Evolutionary conservation across 768 basidiomycete species (phyloP), one percentile per base, ranked within the genome.

Genomic region (Phanerodontia chrysosporium): DNA sequence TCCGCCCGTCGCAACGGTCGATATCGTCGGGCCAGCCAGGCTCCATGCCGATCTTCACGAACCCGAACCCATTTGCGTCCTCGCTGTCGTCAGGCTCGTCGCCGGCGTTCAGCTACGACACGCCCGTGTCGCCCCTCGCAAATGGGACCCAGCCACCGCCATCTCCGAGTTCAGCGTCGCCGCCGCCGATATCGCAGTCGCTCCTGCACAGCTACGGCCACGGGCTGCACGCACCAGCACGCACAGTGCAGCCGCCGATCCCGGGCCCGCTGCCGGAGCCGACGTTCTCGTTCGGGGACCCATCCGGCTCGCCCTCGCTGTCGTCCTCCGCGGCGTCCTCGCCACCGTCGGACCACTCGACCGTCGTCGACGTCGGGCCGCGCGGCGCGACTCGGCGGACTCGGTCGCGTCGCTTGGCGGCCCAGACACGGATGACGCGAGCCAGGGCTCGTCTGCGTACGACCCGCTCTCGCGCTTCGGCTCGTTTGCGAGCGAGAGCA

Each of bases 231-330:
- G 45, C 61, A 22, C 63, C 69, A 9, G 45, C 65, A 35, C 65
- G 69, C 25, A 35, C 60, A 3, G 49, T 62, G 6, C 44, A 51
- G 16, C 53, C 64, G 44, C 62, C 66, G 44, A 48, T 65, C 36
- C 65, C 66, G 14, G 70, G 70, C 14, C 70, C 69, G 25, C 62
- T 70, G 22, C 70, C 70, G 29, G 61, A 65, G 25, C 64, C 66
- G 36, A 55, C 59, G 62, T 71, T 62, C 61, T 66, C 64, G 45
- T 71, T 71, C 61, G 70, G 68, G 7, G 53, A 62, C 42, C 56
- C 67, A n/a, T 62, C 65, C 39, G 18, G 51, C 18, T 51, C 62
- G 14, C 28, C 58, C 5, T n/a, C 36, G 49, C 7, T 32, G 3
- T n/a, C 57, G 9, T 25, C 32, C 6, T 45, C 48, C 22, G 57